Conservation (phyloP, 148 eudicot species). For the Fallopia convolvulus region DNA sequence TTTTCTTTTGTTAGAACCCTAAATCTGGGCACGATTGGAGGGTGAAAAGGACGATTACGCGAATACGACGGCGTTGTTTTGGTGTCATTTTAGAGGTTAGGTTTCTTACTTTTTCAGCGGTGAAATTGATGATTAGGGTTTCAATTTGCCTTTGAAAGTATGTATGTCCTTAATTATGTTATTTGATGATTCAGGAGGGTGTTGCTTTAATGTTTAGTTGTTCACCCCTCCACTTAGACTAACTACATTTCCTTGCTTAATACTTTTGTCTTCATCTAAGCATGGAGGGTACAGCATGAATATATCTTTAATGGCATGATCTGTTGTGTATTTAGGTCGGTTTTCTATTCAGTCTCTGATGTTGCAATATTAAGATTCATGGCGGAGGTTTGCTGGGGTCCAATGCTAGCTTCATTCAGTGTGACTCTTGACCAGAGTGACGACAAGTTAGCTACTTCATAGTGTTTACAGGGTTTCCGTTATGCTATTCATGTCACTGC, state of each 20-base stretch:
- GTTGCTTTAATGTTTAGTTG: neutral
- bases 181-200: neutral
- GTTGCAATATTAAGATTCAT: constrained; percentile 89
- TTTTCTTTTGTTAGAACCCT: too few species aligned
- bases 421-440: constrained; percentile 96
- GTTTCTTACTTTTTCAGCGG: too few species aligned
- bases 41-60: too few species aligned
- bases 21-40: too few species aligned
- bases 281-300: neutral
- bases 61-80: too few species aligned
- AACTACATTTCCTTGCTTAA: neutral
- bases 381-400: constrained; percentile 99
- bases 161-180: too few species aligned
- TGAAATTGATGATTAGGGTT: too few species aligned
- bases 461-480: constrained; percentile 87
- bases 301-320: neutral
- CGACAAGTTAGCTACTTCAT: constrained; percentile 74
- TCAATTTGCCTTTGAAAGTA: too few species aligned
- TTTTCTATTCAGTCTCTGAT: constrained; percentile 65
- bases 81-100: too few species aligned
- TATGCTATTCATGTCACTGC: constrained; percentile 94
- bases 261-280: neutral
- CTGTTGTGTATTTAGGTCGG: constrained; percentile 48
- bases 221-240: neutral
- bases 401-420: constrained; percentile 98